phyloP scores from a whole-genome alignment of 2,329 filamentous ascomycete genomes.

The Davidsoniella neocaledoniae region DNA sequence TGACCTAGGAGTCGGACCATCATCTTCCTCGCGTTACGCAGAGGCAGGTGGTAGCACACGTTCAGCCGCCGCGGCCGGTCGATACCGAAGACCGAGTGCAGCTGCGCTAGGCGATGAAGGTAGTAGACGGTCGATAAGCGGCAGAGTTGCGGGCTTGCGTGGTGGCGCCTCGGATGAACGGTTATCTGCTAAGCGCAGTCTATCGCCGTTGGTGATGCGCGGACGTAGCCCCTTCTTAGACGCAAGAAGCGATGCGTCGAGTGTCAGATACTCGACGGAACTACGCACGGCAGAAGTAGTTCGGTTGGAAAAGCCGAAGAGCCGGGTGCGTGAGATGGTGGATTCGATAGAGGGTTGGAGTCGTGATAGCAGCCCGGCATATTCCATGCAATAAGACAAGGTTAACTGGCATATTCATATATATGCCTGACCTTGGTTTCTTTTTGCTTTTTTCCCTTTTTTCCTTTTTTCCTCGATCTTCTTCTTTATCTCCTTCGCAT shows the following conservation, averaged over 20 bases:
- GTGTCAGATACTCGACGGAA: slow-evolving; percentile 7
- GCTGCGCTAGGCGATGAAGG: not conserved
- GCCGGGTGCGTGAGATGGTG: slow-evolving; percentile 37
- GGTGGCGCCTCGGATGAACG: slow-evolving; percentile 2
- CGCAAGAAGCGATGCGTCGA: slow-evolving; percentile 4
- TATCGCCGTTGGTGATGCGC: slow-evolving; percentile 5
- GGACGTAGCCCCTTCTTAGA: slow-evolving; percentile 8
- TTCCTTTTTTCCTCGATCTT: not conserved
- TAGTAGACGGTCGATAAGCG: not conserved
- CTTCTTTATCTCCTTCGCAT: not conserved
- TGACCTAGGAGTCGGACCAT: not conserved
- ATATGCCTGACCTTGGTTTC: not conserved
- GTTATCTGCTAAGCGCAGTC: slow-evolving; percentile 2
- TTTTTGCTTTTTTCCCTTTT: slow-evolving; percentile 3
- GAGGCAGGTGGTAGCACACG: not conserved
- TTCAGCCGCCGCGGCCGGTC: not conserved
- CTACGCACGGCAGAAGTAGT: slow-evolving; percentile 29
- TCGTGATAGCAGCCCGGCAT: slow-evolving; percentile 25
- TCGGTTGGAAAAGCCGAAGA: slow-evolving; percentile 24
- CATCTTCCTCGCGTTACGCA: not conserved
- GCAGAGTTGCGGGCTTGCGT: not conserved
- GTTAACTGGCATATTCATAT: slow-evolving; percentile 1
- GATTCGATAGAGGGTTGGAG: slow-evolving; percentile 35
- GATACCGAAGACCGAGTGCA: too few relatives aligned
- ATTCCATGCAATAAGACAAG: not conserved